Percentiles rank a stretch among this genome's conserved stretches.
Evolutionary conservation across 2,329 filamentous ascomycete genomes (phyloP).

Genomic region (Aspergillus sp.): DNA sequence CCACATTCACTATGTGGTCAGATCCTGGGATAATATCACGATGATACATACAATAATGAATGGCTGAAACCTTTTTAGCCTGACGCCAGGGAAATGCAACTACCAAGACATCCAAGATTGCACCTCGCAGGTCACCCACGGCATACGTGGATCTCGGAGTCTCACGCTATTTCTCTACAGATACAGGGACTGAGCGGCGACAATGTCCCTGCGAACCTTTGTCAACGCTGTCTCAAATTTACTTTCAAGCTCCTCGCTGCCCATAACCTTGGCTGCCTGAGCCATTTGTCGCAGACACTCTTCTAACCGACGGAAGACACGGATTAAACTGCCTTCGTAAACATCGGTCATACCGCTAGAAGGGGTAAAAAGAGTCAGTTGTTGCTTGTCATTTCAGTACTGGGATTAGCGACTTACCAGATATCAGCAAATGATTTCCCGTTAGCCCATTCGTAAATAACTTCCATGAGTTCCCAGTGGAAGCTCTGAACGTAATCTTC

Average conservation of each 20-base stretch:
- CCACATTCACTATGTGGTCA: neutral
- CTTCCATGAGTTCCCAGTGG: constrained; percentile 96
- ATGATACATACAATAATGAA: constrained; percentile 7
- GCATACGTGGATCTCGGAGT: neutral
- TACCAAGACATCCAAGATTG: constrained; percentile 16
- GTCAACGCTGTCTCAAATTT: constrained; percentile 86
- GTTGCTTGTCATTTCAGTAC: neutral
- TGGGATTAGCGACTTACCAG: constrained; percentile 64
- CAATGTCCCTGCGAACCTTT: constrained; percentile 90
- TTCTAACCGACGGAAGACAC: constrained; percentile 91
- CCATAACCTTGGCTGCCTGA: constrained; percentile 96
- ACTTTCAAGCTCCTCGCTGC: constrained; percentile 85
- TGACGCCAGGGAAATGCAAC: constrained; percentile 25
- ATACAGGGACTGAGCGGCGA: constrained; percentile 91
- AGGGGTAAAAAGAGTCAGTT: constrained; percentile 10
- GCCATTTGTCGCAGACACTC: constrained; percentile 93
- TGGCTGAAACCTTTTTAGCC: constrained; percentile 15
- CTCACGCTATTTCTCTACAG: constrained; percentile 56
- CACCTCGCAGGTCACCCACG: constrained; percentile 1
- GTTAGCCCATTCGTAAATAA: constrained; percentile 87
- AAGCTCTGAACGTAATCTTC: constrained; percentile 88
- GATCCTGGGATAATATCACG: constrained; percentile 8
- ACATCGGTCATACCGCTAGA: constrained; percentile 96
- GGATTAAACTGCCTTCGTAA: constrained; percentile 94
- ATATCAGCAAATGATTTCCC: constrained; percentile 90